These are phyloP conservation scores for Pseudoperonospora humuli DNA, from an alignment of 352 stramenopile genomes.

Conservation along the genomic window DNA sequence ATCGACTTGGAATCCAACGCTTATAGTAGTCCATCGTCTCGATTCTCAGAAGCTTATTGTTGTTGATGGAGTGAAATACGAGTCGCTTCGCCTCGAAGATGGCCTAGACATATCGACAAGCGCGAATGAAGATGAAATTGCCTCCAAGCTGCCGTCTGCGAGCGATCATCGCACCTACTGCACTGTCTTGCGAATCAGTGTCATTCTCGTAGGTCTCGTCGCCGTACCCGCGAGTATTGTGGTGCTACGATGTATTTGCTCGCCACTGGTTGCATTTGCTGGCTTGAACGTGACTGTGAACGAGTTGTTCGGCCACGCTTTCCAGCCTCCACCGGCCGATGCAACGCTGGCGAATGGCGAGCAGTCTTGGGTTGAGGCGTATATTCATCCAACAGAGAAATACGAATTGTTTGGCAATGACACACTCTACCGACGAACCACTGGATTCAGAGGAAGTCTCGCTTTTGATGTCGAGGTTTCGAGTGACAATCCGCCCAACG, in stretches of 20 bases:
- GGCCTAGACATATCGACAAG: not conserved
- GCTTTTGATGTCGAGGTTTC: conserved; percentile 15
- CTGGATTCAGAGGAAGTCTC: conserved; percentile 12
- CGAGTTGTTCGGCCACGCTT: conserved; percentile 7
- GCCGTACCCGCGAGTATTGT: conserved; percentile 4
- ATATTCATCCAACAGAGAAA: conserved; percentile 14
- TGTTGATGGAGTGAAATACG: conserved; percentile 8
- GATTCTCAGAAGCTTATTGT: not conserved
- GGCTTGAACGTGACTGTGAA: conserved; percentile 19
- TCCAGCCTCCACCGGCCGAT: conserved; percentile 4
- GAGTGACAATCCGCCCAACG: conserved; percentile 31
- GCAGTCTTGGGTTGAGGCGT: conserved; percentile 9
- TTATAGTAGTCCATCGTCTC: not conserved
- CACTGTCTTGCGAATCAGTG: conserved; percentile 1
- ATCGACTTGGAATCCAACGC: conserved; percentile 10
- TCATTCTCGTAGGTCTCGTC: conserved; percentile 10
- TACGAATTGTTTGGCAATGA: conserved; percentile 16
- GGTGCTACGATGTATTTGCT: conserved; percentile 5
- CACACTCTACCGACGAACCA: conserved; percentile 17
- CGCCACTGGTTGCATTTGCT: conserved; percentile 11
- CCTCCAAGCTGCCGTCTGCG: not conserved
- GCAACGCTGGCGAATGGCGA: conserved; percentile 3
- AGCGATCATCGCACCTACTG: not conserved
- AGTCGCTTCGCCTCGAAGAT: conserved; percentile 8
- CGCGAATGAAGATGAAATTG: not conserved